Conservation (phyloP, 2,329 filamentous ascomycete species). For the Daldinia eschscholtzii region DNA sequence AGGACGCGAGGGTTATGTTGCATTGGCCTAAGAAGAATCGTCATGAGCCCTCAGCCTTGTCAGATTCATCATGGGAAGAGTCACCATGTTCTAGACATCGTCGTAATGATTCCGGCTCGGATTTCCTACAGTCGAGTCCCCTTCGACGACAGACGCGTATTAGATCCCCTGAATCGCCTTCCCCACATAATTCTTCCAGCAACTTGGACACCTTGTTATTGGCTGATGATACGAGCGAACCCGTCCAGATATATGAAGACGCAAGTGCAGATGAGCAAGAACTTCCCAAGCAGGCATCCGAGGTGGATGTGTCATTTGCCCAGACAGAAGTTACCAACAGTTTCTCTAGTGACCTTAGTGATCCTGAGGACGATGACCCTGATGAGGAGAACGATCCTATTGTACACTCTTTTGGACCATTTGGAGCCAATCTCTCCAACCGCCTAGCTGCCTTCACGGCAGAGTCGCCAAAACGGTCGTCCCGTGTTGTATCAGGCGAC, state of each 20-base stretch:
- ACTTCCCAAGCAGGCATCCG: conserved; percentile 53
- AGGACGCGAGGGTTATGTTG: conserved; percentile 89
- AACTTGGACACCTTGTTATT: conserved; percentile 62
- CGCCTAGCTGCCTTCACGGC: conserved; percentile 82
- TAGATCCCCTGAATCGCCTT: conserved; percentile 80
- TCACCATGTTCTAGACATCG: conserved; percentile 60
- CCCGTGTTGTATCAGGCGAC: conserved; percentile 42
- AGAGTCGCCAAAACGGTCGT: conserved; percentile 69
- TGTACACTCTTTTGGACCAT: conserved; percentile 91
- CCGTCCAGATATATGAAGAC: conserved; percentile 82
- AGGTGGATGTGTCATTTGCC: conserved; percentile 59
- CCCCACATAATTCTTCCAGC: conserved; percentile 60
- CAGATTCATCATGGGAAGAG: conserved; percentile 80
- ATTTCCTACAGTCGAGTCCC: conserved; percentile 71
- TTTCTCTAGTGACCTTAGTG: conserved; percentile 70
- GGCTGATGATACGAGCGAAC: conserved; percentile 54
- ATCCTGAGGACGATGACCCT: conserved; percentile 77
- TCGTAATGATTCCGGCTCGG: conserved; percentile 48
- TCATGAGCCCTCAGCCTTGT: conserved; percentile 64
- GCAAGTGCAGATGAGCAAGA: conserved; percentile 67
- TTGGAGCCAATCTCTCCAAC: conserved; percentile 85
- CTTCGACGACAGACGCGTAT: conserved; percentile 69
- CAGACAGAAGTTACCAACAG: conserved; percentile 64
- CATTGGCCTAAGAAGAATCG: conserved; percentile 80
- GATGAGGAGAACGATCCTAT: conserved; percentile 96